Conservation (phyloP, 495 filamentous ascomycete genomes). For the Xylaria flabelliformis region DNA sequence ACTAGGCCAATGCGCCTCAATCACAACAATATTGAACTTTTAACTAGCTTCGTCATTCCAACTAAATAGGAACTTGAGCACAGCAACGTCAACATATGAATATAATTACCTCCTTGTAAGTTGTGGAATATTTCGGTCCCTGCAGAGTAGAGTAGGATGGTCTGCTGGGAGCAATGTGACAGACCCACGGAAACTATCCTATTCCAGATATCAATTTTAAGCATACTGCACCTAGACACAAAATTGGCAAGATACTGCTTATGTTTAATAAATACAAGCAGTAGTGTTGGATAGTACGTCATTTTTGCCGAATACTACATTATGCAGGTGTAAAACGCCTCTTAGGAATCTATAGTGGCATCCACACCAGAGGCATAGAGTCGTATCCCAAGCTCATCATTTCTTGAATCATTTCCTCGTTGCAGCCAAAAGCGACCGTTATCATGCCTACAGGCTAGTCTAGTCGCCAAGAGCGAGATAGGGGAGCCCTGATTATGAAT, state of each 20-base stretch:
- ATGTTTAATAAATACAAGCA: neutral
- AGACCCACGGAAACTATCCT: neutral
- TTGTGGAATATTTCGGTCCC: neutral
- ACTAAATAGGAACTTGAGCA: neutral
- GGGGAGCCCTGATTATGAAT: neutral
- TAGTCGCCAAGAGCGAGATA: neutral
- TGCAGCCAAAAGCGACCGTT: slow-evolving; percentile 12
- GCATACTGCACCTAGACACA: neutral
- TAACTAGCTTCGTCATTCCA: neutral
- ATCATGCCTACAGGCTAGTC: neutral
- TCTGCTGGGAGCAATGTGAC: neutral
- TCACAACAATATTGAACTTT: neutral
- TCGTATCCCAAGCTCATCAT: slow-evolving; percentile 12
- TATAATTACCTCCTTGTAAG: neutral
- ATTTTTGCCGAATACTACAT: slow-evolving; percentile 12
- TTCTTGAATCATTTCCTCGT: slow-evolving; percentile 14
- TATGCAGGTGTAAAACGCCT: slow-evolving; percentile 19
- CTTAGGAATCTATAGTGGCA: neutral
- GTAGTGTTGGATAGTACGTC: neutral
- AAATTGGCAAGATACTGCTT: neutral
- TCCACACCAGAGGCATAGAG: slow-evolving; percentile 3
- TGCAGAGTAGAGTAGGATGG: neutral
- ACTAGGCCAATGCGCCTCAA: neutral
- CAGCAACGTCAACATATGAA: neutral
- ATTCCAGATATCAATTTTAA: neutral